A percentile compares a stretch with the other conserved stretches of the same genome.
Evolutionary conservation across 2,329 filamentous ascomycete genomes (phyloP).

Genomic region (Microcyclospora tardicrescens): DNA sequence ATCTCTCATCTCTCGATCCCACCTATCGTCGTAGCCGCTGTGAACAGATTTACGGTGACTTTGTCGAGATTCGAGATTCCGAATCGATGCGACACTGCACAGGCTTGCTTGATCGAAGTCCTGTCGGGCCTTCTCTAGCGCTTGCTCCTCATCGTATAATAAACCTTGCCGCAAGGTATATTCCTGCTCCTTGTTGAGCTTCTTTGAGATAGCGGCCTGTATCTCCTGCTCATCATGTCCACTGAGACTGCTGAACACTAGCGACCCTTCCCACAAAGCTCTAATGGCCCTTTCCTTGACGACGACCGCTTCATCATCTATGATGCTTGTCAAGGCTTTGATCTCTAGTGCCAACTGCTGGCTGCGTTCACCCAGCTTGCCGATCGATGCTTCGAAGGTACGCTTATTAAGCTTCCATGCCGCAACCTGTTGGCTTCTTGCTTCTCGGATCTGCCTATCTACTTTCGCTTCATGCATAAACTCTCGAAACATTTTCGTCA

Average conservation of each 20-base stretch:
- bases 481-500: too few relatives aligned
- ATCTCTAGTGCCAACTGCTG: conserved; percentile 18
- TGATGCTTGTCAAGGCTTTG: conserved; percentile 14
- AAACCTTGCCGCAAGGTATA: conserved; percentile 10
- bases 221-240: conserved; percentile 22
- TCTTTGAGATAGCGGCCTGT: conserved; percentile 22
- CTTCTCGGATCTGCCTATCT: too few relatives aligned
- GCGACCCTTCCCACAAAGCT: conserved; percentile 19
- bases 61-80: conserved; percentile 3
- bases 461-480: too few relatives aligned
- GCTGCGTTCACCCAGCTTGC: conserved; percentile 11
- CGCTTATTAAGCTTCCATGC: conserved; percentile 18
- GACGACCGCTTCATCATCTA: conserved; percentile 16
- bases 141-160: conserved; percentile 10
- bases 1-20: conserved; percentile 4
- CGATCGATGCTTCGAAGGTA: conserved; percentile 10
- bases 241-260: conserved; percentile 16
- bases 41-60: background rate
- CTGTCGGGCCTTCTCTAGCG: conserved; percentile 4
- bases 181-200: conserved; percentile 22
- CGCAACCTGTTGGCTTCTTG: conserved; percentile 12
- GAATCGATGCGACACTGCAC: conserved; percentile 11
- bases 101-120: conserved; percentile 10
- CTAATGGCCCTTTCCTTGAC: conserved; percentile 23
- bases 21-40: conserved; percentile 5